Percentiles rank a stretch among this genome's conserved stretches.
These are phyloP conservation scores for Xanthoconium purpureum DNA, from an alignment of 768 basidiomycete species.

Conservation along the genomic window DNA sequence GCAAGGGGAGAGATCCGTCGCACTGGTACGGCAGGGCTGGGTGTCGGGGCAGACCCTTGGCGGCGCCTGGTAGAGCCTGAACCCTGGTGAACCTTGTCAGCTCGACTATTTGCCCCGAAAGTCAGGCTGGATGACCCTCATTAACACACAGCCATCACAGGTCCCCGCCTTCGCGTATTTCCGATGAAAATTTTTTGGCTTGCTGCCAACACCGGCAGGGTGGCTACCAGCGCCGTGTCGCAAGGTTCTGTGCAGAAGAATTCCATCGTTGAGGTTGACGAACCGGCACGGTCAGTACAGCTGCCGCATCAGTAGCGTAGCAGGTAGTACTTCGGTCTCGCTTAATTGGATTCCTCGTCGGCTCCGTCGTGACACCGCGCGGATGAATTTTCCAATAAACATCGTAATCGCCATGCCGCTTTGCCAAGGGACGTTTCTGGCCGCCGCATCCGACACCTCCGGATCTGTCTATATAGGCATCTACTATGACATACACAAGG, in stretches of 20 bases:
- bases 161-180: slow-evolving; percentile 39
- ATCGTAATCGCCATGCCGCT: slow-evolving; percentile 16
- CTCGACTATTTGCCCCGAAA: slow-evolving; percentile 33
- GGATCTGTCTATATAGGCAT: slow-evolving; percentile 11
- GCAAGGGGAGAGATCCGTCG: slow-evolving; percentile 15
- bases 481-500: slow-evolving; percentile 22
- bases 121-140: slow-evolving; percentile 30
- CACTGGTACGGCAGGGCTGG: background rate
- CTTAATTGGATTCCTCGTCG: slow-evolving; percentile 15
- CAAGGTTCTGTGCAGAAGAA: background rate
- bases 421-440: slow-evolving; percentile 2
- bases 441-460: slow-evolving; percentile 7
- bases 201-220: slow-evolving; percentile 22
- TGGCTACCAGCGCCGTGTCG: slow-evolving; percentile 13
- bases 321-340: slow-evolving; percentile 10
- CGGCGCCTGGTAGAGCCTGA: slow-evolving; percentile 26
- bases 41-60: slow-evolving; percentile 27
- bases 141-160: slow-evolving; percentile 38
- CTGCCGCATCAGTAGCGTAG: slow-evolving; percentile 1
- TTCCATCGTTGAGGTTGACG: background rate
- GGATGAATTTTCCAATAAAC: background rate
- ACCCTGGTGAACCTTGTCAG: slow-evolving; percentile 30
- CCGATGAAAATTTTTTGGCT: slow-evolving; percentile 34
- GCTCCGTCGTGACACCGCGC: slow-evolving; percentile 18
- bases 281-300: slow-evolving; percentile 1